Percentiles rank a stretch among this genome's conserved stretches.
phyloP scores from a whole-genome alignment of 306 rosid species.

The Fragaria ananassa region DNA sequence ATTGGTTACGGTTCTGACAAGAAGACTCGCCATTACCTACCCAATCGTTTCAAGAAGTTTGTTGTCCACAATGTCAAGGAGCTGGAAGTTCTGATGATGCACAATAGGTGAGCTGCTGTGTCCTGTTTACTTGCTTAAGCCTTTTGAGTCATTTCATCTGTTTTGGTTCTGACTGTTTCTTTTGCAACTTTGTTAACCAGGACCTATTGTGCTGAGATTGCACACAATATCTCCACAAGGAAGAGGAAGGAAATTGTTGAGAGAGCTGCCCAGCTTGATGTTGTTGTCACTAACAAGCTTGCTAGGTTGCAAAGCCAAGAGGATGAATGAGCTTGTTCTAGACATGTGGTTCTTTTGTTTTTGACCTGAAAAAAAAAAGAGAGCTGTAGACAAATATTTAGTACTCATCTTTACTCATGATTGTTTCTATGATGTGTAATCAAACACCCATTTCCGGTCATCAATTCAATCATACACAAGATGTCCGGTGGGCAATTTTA shows the following conservation, averaged over 20 bases:
- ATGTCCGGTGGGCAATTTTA: no score
- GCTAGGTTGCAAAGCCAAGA: conserved; percentile 90
- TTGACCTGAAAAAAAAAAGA: neutral
- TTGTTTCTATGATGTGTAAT: neutral
- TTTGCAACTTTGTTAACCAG: conserved; percentile 23
- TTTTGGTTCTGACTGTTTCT: neutral
- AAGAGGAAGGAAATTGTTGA: conserved; percentile 81
- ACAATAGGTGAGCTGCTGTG: conserved; percentile 45
- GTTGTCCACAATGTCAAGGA: conserved; percentile 69
- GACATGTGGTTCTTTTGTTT: neutral
- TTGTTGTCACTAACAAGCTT: conserved; percentile 81
- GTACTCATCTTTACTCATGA: neutral
- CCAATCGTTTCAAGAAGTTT: conserved; percentile 81
- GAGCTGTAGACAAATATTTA: neutral
- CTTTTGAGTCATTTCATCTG: neutral
- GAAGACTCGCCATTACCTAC: conserved; percentile 77
- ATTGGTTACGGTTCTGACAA: conserved; percentile 82
- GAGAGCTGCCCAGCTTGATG: conserved; percentile 85
- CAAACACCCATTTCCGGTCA: neutral
- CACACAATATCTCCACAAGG: conserved; percentile 69
- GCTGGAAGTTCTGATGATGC: conserved; percentile 71
- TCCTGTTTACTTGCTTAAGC: no score
- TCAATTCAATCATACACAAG: no score
- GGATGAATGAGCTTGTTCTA: conserved; percentile 54
- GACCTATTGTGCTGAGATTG: conserved; percentile 86